Base-by-base conservation (phyloP, 2,329 filamentous ascomycete species). In the Lasiodiplodia gonubiensis region DNA sequence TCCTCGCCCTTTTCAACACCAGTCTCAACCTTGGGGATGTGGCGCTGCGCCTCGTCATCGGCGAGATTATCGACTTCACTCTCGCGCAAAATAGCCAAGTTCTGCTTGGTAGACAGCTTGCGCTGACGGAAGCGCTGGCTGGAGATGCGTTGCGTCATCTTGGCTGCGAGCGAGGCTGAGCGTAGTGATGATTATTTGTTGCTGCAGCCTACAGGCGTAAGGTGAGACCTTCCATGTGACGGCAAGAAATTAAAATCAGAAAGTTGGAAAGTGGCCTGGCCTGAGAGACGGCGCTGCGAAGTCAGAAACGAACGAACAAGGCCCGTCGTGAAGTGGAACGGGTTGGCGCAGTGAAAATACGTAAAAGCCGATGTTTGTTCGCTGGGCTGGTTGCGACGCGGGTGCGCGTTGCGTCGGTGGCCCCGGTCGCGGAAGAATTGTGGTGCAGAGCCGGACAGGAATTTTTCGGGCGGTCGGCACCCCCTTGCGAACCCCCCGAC, bases 1-100 rank as follows among this genome's bases (percentile, higher is more conserved):
- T 98, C 94, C 83, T 99, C 95, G 71, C 90, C 92, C 79, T 97
- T 94, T 82, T 99, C 95, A 74, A 99, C 95, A 81, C 95, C 95
- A 72, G 94, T 97, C 78, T 95, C 93, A 78, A 97, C 93, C 76
- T 90, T 92, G 82, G 86, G 89, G 84, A 88, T 92, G 78, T 91
- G 90, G 73, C 91, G 91, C 78, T 94, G 89, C 75, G 92, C 88
- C 72, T 90, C 88, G 82, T 97, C 92, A 80, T 97, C 97, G 81
- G 93, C 88, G 76, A 86, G 87, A 77, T 90, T 86, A 78, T 97
- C 93, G 81, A 98, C 91, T 78, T 98, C 92, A 80, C 93, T 87
- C 83, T 98, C 94, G 79, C 91, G 89, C 76, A 97, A 87, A 74
- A 99, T 90, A 69, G 90, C 90, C 77, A 97, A 89, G 74, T 89